phyloP scores from a whole-genome alignment of 495 filamentous ascomycete genomes.

The Glutinoglossum americanum region DNA sequence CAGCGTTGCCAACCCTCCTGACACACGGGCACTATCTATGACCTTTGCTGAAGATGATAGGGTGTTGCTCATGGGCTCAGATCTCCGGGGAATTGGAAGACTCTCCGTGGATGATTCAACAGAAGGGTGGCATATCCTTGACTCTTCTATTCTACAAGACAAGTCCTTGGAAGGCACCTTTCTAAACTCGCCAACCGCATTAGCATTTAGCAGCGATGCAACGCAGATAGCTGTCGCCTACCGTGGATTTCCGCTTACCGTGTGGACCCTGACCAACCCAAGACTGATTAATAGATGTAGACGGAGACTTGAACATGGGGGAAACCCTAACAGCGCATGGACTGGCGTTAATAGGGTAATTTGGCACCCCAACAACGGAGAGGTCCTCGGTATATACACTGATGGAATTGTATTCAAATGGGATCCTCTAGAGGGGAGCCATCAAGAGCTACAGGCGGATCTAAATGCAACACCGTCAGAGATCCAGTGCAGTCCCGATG shows the following conservation, averaged over 20 bases:
- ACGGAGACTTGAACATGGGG: not conserved
- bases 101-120: not conserved
- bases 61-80: no score
- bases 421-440: constrained; percentile 7
- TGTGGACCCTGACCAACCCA: constrained; percentile 5
- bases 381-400: constrained; percentile 13
- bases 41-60: no score
- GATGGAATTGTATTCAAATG: constrained; percentile 15
- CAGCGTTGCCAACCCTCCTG: no score
- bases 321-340: constrained; percentile 4
- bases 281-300: constrained; percentile 7
- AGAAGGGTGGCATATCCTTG: no score
- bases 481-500: constrained; percentile 15
- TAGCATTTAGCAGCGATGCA: constrained; percentile 8
- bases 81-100: no score
- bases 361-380: constrained; percentile 11
- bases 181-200: constrained; percentile 2
- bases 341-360: constrained; percentile 7
- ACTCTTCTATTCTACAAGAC: no score
- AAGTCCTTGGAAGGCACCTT: not conserved
- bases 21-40: no score
- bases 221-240: constrained; percentile 8
- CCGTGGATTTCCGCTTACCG: constrained; percentile 6
- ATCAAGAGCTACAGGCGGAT: no score
- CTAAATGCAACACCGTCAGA: not conserved